Evolutionary conservation across 371 early-diverging fungal species (phyloP).

Genomic region (Rhizopus microsporus): DNA sequence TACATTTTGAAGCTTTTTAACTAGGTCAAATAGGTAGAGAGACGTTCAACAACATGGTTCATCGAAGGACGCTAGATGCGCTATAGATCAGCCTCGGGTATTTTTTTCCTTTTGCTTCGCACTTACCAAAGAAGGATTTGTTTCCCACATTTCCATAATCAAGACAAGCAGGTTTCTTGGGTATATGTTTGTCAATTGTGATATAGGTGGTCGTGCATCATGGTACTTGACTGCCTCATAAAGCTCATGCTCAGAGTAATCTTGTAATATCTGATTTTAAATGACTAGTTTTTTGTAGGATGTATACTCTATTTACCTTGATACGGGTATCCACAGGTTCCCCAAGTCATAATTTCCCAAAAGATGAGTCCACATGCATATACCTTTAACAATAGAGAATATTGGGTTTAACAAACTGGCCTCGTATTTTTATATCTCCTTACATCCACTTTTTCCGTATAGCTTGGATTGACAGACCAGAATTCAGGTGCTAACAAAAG

Average conservation of each 20-base stretch:
- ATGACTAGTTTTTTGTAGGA: too few relatives aligned
- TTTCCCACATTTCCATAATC: constrained; percentile 77
- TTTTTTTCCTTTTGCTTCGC: neutral
- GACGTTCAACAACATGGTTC: constrained; percentile 28
- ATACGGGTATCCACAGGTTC: constrained; percentile 71
- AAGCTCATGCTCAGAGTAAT: constrained; percentile 37
- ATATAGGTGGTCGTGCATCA: constrained; percentile 60
- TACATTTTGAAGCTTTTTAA: neutral
- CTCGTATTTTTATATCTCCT: neutral
- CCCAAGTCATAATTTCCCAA: constrained; percentile 83
- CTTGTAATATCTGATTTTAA: neutral
- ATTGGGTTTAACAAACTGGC: neutral
- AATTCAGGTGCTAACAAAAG: constrained; percentile 66
- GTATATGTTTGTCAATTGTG: constrained; percentile 53
- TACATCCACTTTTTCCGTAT: constrained; percentile 73
- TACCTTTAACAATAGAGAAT: constrained; percentile 37
- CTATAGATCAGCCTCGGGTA: neutral
- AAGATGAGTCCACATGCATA: constrained; percentile 80
- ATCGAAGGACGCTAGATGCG: constrained; percentile 23
- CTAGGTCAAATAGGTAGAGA: constrained; percentile 25
- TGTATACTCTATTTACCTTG: constrained; percentile 40
- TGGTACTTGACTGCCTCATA: constrained; percentile 61
- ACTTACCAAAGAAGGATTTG: constrained; percentile 54
- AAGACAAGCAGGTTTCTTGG: constrained; percentile 61
- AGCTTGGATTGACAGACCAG: constrained; percentile 73